A percentile compares a stretch with the other conserved stretches of the same genome.
phyloP scores from a whole-genome alignment of 768 basidiomycete species.

The Mycena rosella region DNA sequence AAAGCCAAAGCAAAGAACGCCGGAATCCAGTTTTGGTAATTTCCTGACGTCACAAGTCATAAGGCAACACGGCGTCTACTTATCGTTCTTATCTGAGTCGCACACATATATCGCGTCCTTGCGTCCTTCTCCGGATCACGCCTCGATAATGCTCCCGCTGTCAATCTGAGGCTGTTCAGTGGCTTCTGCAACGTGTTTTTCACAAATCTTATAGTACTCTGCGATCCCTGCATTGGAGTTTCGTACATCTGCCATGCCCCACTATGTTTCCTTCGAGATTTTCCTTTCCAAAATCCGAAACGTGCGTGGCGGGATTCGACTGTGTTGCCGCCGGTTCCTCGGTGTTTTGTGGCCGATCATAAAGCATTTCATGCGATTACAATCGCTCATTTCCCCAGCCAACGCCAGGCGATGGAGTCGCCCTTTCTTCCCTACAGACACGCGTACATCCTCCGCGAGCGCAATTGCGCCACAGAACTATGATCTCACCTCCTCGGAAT shows the following conservation, averaged over 20 bases:
- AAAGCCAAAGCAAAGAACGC: constrained; percentile 16
- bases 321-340: background rate
- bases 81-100: no score
- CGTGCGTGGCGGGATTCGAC: background rate
- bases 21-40: background rate
- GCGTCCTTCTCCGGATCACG: background rate
- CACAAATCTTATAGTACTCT: background rate
- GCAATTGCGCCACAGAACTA: background rate
- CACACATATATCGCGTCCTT: no score
- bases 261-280: background rate
- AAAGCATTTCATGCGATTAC: background rate
- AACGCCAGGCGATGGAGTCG: no score
- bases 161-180: background rate
- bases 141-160: background rate
- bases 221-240: no score
- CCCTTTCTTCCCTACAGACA: background rate
- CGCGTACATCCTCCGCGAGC: background rate
- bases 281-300: background rate
- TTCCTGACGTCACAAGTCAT: constrained; percentile 2
- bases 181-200: background rate
- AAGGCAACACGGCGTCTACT: background rate
- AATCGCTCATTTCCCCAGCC: background rate
- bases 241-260: background rate
- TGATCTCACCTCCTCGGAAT: background rate
- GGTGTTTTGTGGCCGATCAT: background rate